Evolutionary conservation across 225 moss, liverwort and hornwort genomes (phyloP).

Genomic region (Polytrichum commune): DNA sequence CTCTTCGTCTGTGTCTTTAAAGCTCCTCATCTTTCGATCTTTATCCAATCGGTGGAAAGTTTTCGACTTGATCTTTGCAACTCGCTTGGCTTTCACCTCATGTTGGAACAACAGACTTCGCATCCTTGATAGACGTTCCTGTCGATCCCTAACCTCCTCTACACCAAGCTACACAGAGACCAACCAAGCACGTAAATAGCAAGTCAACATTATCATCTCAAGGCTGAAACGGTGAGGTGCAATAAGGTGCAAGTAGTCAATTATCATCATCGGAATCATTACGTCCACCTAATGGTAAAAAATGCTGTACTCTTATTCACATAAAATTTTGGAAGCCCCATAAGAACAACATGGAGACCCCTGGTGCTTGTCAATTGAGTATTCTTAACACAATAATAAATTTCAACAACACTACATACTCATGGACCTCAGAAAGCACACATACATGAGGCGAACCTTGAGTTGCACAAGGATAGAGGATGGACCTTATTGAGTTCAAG

Average conservation of each 20-base stretch:
- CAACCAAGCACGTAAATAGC: slow-evolving; percentile 13
- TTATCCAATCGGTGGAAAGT: slow-evolving; percentile 78
- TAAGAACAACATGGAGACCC: no score
- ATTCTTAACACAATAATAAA: no score
- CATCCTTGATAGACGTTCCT: slow-evolving; percentile 86
- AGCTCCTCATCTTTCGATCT: slow-evolving; percentile 59
- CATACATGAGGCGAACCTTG: no score
- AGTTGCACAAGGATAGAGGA: background rate
- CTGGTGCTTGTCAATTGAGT: no score
- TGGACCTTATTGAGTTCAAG: slow-evolving; percentile 85
- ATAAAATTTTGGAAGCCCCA: no score
- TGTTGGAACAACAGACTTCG: slow-evolving; percentile 86
- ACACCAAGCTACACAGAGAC: slow-evolving; percentile 70
- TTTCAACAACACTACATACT: no score
- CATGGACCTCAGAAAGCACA: no score
- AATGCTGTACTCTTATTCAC: no score
- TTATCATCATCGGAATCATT: no score
- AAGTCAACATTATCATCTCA: background rate
- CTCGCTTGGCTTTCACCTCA: slow-evolving; percentile 77
- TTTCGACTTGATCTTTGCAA: slow-evolving; percentile 95
- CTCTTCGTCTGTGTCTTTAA: slow-evolving; percentile 79
- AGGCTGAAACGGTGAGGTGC: no score
- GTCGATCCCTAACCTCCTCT: slow-evolving; percentile 86
- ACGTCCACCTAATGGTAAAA: no score
- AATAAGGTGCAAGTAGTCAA: no score